Evolutionary conservation across 192 early-diverging fungal species (phyloP), one percentile per base, ranked within the genome.

Genomic region (Entomortierella beljakovae): DNA sequence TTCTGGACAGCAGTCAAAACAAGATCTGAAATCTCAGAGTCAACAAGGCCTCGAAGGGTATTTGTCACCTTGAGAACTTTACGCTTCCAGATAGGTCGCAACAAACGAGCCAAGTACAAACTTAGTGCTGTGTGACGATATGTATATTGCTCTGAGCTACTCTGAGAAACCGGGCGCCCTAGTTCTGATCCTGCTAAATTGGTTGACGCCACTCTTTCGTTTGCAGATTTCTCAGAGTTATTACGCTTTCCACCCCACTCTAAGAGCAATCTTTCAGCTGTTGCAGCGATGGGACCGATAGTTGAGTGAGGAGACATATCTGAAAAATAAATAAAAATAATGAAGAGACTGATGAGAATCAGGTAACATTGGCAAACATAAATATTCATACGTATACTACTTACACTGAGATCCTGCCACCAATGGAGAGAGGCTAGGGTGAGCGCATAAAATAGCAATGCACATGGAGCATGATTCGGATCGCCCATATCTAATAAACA

Each of bases 401-500:
- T 61, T 71, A 80, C 71, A 60, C 60, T 76, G 68, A 33, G 79
- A 58, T 57, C 72, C 70, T 26, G 68, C 29, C 3, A 49, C 18
- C 25, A 33, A 42, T 20, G 61, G 25, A 1, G 64, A 59, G 46
- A 68, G 54, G 23, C 60, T 43, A 1, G 63, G 84, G 42, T 75
- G 63, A 6, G 74, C 70, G 56, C 90, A 92, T 52, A 92, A 80
- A 57, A 97, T 87, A 1, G 89, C 88, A 6, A 95, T 83, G 71
- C 92, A 93, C 95, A 98, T 96, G 35, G 94, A 93, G 64, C 94
- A 96, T 18, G 90, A 82, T 74, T 96, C 91, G 34, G 84, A 83
- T 11, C 82, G 68, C 0, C 90, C 90, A 64, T 88, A 96, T 6
- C 71, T 82, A 40, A 71, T n/a, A 55, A 4, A 18, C 29, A 25